Evolutionary conservation across 2,329 filamentous ascomycete species (phyloP).

Genomic region (Trichoderma sp.): DNA sequence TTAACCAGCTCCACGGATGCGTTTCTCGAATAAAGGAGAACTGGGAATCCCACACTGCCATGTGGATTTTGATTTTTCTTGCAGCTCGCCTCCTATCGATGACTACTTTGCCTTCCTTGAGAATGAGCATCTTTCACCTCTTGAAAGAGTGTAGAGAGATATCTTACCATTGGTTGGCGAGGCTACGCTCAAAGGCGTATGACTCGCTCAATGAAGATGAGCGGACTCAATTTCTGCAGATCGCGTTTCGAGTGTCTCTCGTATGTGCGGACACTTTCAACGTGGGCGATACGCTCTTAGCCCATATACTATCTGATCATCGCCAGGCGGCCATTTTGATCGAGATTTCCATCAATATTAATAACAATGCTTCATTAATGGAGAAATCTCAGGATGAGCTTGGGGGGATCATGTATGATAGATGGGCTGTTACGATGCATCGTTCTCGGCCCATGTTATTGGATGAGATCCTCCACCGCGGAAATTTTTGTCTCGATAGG

Average conservation of each 20-base stretch:
- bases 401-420: background rate
- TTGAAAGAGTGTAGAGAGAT: background rate
- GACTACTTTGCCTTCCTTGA: background rate
- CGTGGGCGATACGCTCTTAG: background rate
- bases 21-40: constrained; percentile 28
- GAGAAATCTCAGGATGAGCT: background rate
- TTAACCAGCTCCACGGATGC: background rate
- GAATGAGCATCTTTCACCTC: background rate
- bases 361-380: background rate
- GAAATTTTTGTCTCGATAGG: background rate
- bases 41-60: constrained; percentile 30
- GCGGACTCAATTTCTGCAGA: background rate
- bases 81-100: constrained; percentile 28
- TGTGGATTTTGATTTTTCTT: constrained; percentile 29
- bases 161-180: background rate
- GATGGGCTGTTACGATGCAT: background rate
- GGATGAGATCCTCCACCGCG: background rate
- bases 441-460: background rate
- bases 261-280: background rate
- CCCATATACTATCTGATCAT: background rate
- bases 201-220: background rate
- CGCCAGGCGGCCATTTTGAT: background rate
- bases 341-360: background rate
- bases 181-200: background rate
- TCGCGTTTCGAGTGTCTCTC: background rate